Percentiles rank a stretch among this genome's conserved stretches.
These are phyloP conservation scores for Aspergillus novofumigatus DNA, from an alignment of 2,329 filamentous ascomycete species.

Conservation along the genomic window DNA sequence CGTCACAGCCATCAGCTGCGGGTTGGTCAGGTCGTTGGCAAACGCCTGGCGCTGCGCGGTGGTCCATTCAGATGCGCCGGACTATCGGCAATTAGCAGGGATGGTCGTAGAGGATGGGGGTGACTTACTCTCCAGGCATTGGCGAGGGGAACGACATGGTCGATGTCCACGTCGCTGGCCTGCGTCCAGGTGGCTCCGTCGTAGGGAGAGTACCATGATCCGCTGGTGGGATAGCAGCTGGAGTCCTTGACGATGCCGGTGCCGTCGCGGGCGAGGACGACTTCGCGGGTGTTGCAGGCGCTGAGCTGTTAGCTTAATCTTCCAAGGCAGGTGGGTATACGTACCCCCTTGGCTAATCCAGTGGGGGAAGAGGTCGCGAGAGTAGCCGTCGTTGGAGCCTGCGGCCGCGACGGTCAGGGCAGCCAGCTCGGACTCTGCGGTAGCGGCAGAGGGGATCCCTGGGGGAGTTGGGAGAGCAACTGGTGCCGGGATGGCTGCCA, in stretches of 20 bases:
- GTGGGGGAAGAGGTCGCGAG: slow-evolving; percentile 65
- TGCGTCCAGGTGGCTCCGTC: slow-evolving; percentile 68
- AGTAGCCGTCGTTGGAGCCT: slow-evolving; percentile 55
- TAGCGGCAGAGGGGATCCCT: slow-evolving; percentile 58
- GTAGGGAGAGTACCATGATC: slow-evolving; percentile 68
- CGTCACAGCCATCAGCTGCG: slow-evolving; percentile 76
- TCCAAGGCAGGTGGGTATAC: slow-evolving; percentile 14
- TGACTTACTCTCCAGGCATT: slow-evolving; percentile 68
- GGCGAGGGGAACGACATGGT: slow-evolving; percentile 76
- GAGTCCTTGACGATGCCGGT: slow-evolving; percentile 55
- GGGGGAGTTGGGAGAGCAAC: slow-evolving; percentile 45
- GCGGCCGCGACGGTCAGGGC: slow-evolving; percentile 55
- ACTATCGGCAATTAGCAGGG: slow-evolving; percentile 8
- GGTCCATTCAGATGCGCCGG: slow-evolving; percentile 69
- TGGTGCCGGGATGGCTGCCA: slow-evolving; percentile 12
- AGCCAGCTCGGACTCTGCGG: slow-evolving; percentile 56
- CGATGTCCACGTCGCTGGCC: slow-evolving; percentile 71
- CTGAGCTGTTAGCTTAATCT: slow-evolving; percentile 32
- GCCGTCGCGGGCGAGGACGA: slow-evolving; percentile 70
- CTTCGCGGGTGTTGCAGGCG: slow-evolving; percentile 68
- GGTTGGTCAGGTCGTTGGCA: slow-evolving; percentile 71
- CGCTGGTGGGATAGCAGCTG: slow-evolving; percentile 61
- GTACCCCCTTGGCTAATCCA: slow-evolving; percentile 57
- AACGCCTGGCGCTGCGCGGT: slow-evolving; percentile 62
- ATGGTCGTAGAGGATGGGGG: neutral